A percentile compares a stretch with the other conserved stretches of the same genome.
phyloP scores from a whole-genome alignment of 1,139 yeast species.

The Zygosaccharomyces sapae region DNA sequence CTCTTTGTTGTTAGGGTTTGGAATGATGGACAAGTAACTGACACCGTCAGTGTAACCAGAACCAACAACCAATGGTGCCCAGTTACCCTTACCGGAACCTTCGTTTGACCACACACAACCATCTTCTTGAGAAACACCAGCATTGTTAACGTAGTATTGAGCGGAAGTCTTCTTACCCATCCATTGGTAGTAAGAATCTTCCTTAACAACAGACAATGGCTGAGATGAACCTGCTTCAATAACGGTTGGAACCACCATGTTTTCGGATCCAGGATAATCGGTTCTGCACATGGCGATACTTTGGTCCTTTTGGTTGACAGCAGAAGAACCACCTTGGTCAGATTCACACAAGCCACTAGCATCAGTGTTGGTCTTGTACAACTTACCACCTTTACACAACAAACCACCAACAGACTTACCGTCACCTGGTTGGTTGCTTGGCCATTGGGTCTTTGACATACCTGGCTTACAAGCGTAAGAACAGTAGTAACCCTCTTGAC shows the following conservation, averaged over 20 bases:
- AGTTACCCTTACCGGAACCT: slow-evolving; percentile 86
- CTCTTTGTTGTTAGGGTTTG: slow-evolving; percentile 82
- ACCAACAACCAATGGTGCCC: slow-evolving; percentile 97
- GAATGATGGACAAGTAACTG: slow-evolving; percentile 85
- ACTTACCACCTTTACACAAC: slow-evolving; percentile 69
- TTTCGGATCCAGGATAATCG: slow-evolving; percentile 98
- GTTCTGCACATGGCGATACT: slow-evolving; percentile 91
- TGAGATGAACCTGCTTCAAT: slow-evolving; percentile 62
- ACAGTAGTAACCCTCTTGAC: slow-evolving; percentile 88
- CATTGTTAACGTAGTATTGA: slow-evolving; percentile 95
- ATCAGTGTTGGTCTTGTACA: slow-evolving; percentile 69
- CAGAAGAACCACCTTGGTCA: slow-evolving; percentile 69
- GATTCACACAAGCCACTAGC: slow-evolving; percentile 71
- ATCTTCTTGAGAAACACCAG: slow-evolving; percentile 82
- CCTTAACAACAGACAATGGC: slow-evolving; percentile 75
- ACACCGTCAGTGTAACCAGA: slow-evolving; percentile 79
- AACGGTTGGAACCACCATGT: slow-evolving; percentile 90
- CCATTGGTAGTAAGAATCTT: slow-evolving; percentile 76
- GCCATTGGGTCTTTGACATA: slow-evolving; percentile 98
- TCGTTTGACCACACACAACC: slow-evolving; percentile 91
- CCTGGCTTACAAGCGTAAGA: slow-evolving; percentile 96
- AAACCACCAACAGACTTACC: slow-evolving; percentile 94
- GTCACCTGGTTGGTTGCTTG: slow-evolving; percentile 70
- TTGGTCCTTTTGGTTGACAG: slow-evolving; percentile 57
- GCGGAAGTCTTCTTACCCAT: slow-evolving; percentile 78